Percentiles rank a stretch among this genome's conserved stretches.
phyloP scores from a whole-genome alignment of 768 basidiomycete species.

The Amanita exitialis region DNA sequence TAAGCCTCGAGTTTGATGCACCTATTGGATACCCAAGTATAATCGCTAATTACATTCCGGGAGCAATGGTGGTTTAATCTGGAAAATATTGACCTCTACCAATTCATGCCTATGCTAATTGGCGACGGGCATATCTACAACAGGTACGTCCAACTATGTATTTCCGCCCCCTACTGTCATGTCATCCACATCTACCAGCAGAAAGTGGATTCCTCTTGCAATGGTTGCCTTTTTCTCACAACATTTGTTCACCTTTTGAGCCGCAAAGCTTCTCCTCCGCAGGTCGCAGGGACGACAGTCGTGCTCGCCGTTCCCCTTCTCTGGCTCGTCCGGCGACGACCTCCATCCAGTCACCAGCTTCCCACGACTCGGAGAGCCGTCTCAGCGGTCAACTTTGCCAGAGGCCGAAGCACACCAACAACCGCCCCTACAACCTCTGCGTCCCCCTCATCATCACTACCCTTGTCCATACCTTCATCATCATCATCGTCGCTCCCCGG shows the following conservation, averaged over 20 bases:
- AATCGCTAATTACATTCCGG: constrained; percentile 93
- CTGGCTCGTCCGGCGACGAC: neutral
- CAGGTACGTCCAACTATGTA: no score
- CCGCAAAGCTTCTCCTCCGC: no score
- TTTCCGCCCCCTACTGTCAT: neutral
- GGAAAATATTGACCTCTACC: constrained; percentile 81
- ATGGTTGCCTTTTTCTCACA: no score
- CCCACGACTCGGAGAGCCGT: neutral
- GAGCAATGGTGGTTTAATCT: constrained; percentile 95
- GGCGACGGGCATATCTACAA: no score
- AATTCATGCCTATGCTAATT: no score
- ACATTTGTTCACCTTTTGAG: no score
- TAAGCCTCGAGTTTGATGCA: constrained; percentile 73
- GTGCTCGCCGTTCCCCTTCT: neutral
- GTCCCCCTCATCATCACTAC: neutral
- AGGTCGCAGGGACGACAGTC: neutral
- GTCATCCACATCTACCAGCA: neutral
- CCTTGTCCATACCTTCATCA: neutral
- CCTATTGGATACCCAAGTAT: constrained; percentile 97
- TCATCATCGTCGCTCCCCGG: neutral
- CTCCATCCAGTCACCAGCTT: neutral
- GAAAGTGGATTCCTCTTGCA: neutral
- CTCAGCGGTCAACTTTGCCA: neutral
- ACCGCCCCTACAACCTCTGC: neutral
- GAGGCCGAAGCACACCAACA: neutral